Base-by-base conservation (phyloP, 345 rosid species). In the Eutrema heterophyllum region DNA sequence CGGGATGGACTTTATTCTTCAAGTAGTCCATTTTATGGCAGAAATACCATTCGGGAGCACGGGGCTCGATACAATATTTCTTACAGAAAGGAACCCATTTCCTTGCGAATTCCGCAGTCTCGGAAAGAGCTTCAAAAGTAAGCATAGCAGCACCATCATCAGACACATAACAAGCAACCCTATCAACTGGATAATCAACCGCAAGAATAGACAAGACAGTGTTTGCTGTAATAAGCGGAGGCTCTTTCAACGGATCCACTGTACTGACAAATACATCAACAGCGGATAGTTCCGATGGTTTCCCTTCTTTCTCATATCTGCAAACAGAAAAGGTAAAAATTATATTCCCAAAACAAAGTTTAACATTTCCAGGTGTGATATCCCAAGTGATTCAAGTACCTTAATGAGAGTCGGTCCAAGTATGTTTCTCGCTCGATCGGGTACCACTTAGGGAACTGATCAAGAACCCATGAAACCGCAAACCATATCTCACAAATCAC, bases 91-190 rank as follows among this genome's bases (percentile, higher is more conserved):
- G 99, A 57, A 95, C 99, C 99, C 99, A 95, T 73, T 88, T 89
- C 79, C 92, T 87, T 13, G 99, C 97, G 70, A 95, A 95, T 74
- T 92, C 97, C 1, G 99, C 92, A 6, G 99, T 95, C 83, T 95
- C 98, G 0, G 99, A 95, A 21, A 95, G 98, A 49, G 99, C 98
- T 81, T 95, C 98, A 54, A 95, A 95, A 18, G 99, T 95, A 71
- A 95, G 99, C 99, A 95, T 95, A 18, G 99, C 97, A 70, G 99
- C 99, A 81, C 99, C 99, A 77, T 95, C 99, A 71, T 95, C 99
- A 12, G 99, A 92, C 44, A 95, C 99, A 76, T 95, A 95, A 75
- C 99, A 95, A 68, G 97, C 87, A 67, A 95, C 96, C 68, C 84
- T 88, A 74, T 95, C 99, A 9, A 89, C 89, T 0, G 99, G 99